Base-by-base conservation (phyloP, 768 basidiomycete species). In the Pisolithus marmoratus region DNA sequence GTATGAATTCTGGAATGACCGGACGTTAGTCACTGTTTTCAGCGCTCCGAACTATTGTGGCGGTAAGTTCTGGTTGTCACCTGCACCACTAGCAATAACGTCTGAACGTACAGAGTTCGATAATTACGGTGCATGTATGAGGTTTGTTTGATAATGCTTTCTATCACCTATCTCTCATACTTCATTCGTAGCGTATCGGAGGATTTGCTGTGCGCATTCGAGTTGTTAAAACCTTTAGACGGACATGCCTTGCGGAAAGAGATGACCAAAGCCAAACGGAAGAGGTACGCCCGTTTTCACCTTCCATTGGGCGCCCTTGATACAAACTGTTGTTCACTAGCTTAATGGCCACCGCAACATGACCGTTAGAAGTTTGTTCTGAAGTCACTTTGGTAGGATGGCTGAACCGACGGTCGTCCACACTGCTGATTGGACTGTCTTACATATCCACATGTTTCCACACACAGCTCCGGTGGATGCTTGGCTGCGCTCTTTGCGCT, bases 1-100 rank as follows among this genome's bases (percentile, higher is more conserved):
- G 8, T 97, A 98, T 65, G 96, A 99, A 74, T 99, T 99, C 66
- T 99, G 96, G 91, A 97, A 98, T 62, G 96, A 99, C 63, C 82
- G 96, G 59, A 97, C 96, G 45, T 72, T 99, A 59, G 96, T 99
- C 49, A 99, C 96, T 1, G 94, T 99, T 50, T 99, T 99, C 72
- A 95, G 93, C 60, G 96, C 96, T 45, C 96, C 96, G 20, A 96
- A 96, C 62, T 94, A 93, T 61, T 94, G 92, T 64, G 92, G 91
- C 70, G 91, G 94, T 95, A 60, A 71, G 89, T 78, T 37, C 20
- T 11, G 19, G 46, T 36, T 46, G n/a, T 19, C 52, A 26, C 36
- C 55, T 45, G 20, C 36, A 53, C 31, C 54, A 37, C 38, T 34
- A 49, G 51, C 50, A 48, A 48, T 58, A 40, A 56, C 55, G 61